Percentiles rank a stretch among this genome's conserved stretches.
Conservation (phyloP, 805 yeast species). For the Myxozyma lipomycoides region DNA sequence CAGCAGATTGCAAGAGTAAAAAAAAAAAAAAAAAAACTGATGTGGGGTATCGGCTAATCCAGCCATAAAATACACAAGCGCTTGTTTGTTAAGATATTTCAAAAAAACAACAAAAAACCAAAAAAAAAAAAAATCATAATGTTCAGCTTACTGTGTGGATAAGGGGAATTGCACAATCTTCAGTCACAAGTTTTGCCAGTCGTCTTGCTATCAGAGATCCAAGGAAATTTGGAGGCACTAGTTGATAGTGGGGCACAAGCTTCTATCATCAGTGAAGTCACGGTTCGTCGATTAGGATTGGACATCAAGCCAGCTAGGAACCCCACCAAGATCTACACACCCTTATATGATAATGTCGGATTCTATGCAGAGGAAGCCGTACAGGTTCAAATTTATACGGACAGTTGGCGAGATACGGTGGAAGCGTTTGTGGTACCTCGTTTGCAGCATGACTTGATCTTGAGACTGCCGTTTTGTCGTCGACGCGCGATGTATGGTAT, state of each 20-base stretch:
- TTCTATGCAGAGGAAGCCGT: not conserved
- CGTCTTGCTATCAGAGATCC: slow-evolving; percentile 69
- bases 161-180: slow-evolving; percentile 62
- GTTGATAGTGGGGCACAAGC: not conserved
- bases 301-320: not conserved
- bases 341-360: not conserved
- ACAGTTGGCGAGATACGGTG: not conserved
- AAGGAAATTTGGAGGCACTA: slow-evolving; percentile 42
- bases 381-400: not conserved
- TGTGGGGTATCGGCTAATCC: slow-evolving; percentile 53
- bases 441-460: not conserved
- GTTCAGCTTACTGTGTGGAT: slow-evolving; percentile 48
- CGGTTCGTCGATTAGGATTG: not conserved
- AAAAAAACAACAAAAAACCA: no score
- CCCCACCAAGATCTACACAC: not conserved
- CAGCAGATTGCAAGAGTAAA: slow-evolving; percentile 45
- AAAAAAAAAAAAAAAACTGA: slow-evolving; percentile 61
- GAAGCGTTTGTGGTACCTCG: not conserved
- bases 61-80: slow-evolving; percentile 70
- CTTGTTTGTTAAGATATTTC: not conserved
- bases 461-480: not conserved
- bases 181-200: slow-evolving; percentile 59
- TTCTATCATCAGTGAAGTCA: not conserved
- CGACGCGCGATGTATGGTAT: not conserved
- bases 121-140: no score